Evolutionary conservation across 108 stramenopile genomes (phyloP).

Genomic region (Stephanodiscus minutulus): DNA sequence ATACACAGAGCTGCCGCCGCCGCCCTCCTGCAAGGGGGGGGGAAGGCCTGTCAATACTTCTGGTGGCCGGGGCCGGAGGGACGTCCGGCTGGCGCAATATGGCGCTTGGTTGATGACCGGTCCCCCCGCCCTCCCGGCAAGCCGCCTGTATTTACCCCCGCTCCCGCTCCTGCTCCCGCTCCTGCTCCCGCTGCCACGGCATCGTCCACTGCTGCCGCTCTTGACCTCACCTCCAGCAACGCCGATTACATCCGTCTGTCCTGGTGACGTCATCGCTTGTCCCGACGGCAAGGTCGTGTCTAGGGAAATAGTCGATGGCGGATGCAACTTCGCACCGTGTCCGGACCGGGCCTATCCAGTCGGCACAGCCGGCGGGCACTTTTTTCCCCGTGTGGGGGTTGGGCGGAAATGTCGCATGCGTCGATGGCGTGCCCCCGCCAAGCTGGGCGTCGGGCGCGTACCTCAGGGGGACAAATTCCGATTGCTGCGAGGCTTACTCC

Average conservation of each 20-base stretch:
- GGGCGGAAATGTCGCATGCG: slow-evolving; percentile 18
- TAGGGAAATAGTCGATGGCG: slow-evolving; percentile 7
- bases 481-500: slow-evolving; percentile 42
- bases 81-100: too few species aligned
- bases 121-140: too few species aligned
- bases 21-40: too few species aligned
- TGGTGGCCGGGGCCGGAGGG: too few species aligned
- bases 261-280: slow-evolving; percentile 9
- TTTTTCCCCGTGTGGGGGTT: slow-evolving; percentile 39
- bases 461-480: slow-evolving; percentile 31
- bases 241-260: neutral
- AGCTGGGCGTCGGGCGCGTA: slow-evolving; percentile 45
- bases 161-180: too few species aligned
- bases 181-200: too few species aligned
- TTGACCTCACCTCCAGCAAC: too few species aligned
- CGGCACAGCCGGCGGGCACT: slow-evolving; percentile 17
- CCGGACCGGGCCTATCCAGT: neutral
- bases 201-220: too few species aligned
- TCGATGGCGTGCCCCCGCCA: slow-evolving; percentile 25
- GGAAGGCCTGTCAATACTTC: too few species aligned
- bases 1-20: too few species aligned
- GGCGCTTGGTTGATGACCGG: too few species aligned
- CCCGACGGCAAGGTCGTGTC: slow-evolving; percentile 22
- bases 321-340: slow-evolving; percentile 23
- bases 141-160: too few species aligned